A percentile compares a stretch with the other conserved stretches of the same genome.
Conservation (phyloP, 108 stramenopile genomes). For the Fistulifera pelliculosa region DNA sequence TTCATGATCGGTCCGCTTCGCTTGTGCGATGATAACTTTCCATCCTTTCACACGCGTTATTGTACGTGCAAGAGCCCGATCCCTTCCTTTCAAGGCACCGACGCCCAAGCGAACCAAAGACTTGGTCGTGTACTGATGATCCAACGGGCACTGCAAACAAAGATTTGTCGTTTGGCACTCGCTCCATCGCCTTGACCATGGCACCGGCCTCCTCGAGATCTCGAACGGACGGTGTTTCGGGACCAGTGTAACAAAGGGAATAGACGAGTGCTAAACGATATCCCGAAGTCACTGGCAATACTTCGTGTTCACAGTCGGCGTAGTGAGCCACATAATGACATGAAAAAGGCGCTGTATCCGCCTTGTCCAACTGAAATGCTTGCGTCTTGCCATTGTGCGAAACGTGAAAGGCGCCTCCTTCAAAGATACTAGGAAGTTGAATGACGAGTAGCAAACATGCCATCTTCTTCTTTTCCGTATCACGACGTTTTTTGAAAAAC, state of each 20-base stretch:
- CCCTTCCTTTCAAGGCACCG: not conserved
- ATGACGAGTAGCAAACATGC: constrained; percentile 36
- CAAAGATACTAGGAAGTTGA: not conserved
- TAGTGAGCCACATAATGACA: constrained; percentile 9
- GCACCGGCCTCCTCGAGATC: not conserved
- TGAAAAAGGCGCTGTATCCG: constrained; percentile 1
- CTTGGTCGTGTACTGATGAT: constrained; percentile 9
- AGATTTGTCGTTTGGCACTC: not conserved
- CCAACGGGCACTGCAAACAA: constrained; percentile 3
- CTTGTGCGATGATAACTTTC: constrained; percentile 1
- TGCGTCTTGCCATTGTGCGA: constrained; percentile 1
- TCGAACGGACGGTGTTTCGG: not conserved
- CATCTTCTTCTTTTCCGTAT: constrained; percentile 23
- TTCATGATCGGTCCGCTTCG: not conserved
- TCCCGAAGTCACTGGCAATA: constrained; percentile 3
- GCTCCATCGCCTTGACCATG: not conserved
- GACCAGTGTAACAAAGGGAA: constrained; percentile 5
- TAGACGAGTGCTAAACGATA: constrained; percentile 7
- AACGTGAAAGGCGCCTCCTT: constrained; percentile 3
- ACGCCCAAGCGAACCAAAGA: not conserved
- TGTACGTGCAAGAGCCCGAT: not conserved
- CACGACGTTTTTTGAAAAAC: constrained; percentile 27
- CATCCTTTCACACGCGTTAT: not conserved
- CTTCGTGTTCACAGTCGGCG: not conserved
- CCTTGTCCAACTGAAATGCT: not conserved